phyloP scores from a whole-genome alignment of 768 basidiomycete species.

The Xanthoconium stramineum region DNA sequence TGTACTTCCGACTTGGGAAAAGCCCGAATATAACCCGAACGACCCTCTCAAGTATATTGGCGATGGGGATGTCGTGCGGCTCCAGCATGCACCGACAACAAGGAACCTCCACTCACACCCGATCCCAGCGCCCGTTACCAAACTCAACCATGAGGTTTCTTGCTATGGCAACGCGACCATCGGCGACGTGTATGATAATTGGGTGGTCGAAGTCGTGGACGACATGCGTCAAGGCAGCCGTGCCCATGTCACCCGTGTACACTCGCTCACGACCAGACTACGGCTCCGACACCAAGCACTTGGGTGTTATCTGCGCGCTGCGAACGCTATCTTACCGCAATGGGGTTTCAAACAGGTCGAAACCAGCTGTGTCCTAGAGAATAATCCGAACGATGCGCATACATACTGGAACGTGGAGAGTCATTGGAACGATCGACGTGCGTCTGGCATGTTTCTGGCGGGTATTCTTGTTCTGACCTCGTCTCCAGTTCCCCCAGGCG shows the following conservation, averaged over 20 bases:
- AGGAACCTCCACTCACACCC: constrained; percentile 92
- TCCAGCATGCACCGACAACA: constrained; percentile 77
- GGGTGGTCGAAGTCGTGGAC: constrained; percentile 92
- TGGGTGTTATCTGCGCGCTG: constrained; percentile 88
- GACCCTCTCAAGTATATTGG: constrained; percentile 65
- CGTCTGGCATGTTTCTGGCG: constrained; percentile 33
- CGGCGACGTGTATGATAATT: constrained; percentile 87
- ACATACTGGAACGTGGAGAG: constrained; percentile 99
- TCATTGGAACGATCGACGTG: constrained; percentile 94
- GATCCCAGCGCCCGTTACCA: constrained; percentile 84
- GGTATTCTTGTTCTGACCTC: background rate
- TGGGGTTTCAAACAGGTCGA: constrained; percentile 99
- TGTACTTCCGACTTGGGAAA: constrained; percentile 79
- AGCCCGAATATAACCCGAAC: constrained; percentile 61
- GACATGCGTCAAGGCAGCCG: constrained; percentile 69
- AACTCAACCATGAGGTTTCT: constrained; percentile 87
- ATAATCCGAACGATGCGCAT: constrained; percentile 73
- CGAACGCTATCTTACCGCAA: constrained; percentile 85
- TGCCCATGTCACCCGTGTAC: constrained; percentile 62
- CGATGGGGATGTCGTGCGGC: constrained; percentile 75
- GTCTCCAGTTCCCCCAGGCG: constrained; percentile 70
- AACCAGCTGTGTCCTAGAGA: constrained; percentile 89
- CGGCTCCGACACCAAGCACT: constrained; percentile 74
- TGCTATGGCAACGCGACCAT: constrained; percentile 89
- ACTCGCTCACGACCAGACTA: constrained; percentile 87